Evolutionary conservation across 148 eudicot species (phyloP), one percentile per base, ranked within the genome.

Genomic region (Tetragonia tetragonoides): DNA sequence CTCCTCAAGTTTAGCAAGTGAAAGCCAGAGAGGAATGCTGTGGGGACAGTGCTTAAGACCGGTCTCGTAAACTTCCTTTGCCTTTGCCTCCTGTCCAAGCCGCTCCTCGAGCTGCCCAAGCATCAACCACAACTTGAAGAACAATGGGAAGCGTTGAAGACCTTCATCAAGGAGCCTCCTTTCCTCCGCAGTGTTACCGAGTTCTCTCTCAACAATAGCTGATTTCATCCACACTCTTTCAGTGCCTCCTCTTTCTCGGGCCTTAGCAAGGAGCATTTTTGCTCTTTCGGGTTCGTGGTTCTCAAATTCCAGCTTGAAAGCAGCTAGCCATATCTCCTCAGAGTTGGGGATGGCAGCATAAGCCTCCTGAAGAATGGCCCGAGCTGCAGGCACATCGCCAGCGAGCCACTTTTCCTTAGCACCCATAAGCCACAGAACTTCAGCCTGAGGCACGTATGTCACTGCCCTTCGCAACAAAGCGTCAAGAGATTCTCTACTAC

Each of bases 391-490:
- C 57, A 93, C 99, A 78, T 95, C 97, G 59, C 94, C 97, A 72
- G 99, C 99, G 72, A 95, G 97, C 97, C 97, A 95, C 84, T 95
- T 95, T 74, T 95, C 99, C 74, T 95, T 92, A 44, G 99, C 97
- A 77, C 94, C 99, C 97, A 95, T 95, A 16, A 95, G 86, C 99
- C 99, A 95, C 46, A 95, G 66, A 73, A 89, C 96, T 73, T 95
- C 99, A 41, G 96, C 97, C 75, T 95, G 96, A 4, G 99, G 99
- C 37, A 87, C 87, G 76, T 93, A 93, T 2, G 88, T 91, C 49
- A 95, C 97, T 21, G 97, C 97, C 85, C 85, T 91, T 34, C 94
- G 86, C 70, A 95, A 86, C 78, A 95, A 81, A 17, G 89, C 91
- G 75, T 95, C 99, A 61, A 95, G 93, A 59, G 97, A 93, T 66